Evolutionary conservation across 139 green algal species (phyloP).

Genomic region (Haematococcus sp.): DNA sequence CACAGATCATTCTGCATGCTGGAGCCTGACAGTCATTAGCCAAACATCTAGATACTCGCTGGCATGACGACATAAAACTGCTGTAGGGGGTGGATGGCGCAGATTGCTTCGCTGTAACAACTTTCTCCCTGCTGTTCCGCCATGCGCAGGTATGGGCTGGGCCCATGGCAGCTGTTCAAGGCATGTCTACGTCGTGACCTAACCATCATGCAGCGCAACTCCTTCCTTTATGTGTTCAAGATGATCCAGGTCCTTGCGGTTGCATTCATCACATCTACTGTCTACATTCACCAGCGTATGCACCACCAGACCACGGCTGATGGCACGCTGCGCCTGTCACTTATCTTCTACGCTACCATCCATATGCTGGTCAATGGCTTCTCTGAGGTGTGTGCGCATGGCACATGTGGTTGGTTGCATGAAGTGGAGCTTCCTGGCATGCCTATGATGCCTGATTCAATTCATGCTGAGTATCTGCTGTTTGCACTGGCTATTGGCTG

Average conservation of each 20-base stretch:
- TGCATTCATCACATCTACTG: conserved; percentile 20
- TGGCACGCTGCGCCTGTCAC: not conserved
- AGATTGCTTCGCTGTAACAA: too few species aligned
- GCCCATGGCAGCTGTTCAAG: conserved; percentile 19
- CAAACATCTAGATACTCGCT: too few species aligned
- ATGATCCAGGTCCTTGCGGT: conserved; percentile 27
- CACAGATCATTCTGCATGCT: too few species aligned
- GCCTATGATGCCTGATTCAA: too few species aligned
- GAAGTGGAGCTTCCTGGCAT: too few species aligned
- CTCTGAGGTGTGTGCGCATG: not conserved
- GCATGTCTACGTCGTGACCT: conserved; percentile 38
- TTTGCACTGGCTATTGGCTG: too few species aligned
- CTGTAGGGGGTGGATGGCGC: too few species aligned
- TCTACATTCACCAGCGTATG: conserved; percentile 40
- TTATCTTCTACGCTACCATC: conserved; percentile 6
- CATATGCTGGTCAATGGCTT: conserved; percentile 10
- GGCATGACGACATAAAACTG: too few species aligned
- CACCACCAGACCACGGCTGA: not conserved
- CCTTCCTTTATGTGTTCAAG: conserved; percentile 38
- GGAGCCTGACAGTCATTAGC: too few species aligned
- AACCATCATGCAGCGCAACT: conserved; percentile 53
- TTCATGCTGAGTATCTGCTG: too few species aligned
- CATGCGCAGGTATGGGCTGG: conserved; percentile 29
- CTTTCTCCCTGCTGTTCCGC: not conserved
- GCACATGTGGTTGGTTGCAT: too few species aligned